These are phyloP conservation scores for Cucumis cinereus DNA, from an alignment of 306 rosid genomes.

Conservation along the genomic window DNA sequence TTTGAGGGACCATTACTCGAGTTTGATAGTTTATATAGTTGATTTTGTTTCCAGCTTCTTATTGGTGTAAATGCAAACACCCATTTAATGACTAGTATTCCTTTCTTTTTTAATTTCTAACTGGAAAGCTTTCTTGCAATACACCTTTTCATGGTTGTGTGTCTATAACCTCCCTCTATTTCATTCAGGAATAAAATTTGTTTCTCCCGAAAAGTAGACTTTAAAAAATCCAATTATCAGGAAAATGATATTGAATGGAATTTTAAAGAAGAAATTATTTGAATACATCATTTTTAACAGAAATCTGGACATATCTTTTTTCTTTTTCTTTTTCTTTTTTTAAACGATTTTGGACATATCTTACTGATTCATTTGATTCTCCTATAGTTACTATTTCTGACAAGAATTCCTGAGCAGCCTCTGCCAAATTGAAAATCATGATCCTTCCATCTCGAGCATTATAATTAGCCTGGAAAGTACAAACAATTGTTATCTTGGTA, in stretches of 20 bases:
- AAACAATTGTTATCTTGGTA: neutral
- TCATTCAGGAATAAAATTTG: no score
- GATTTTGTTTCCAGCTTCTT: no score
- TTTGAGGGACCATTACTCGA: no score
- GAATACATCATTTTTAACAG: slow-evolving; percentile 8
- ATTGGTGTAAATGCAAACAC: no score
- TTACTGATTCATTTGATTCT: slow-evolving; percentile 45
- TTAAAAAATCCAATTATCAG: neutral
- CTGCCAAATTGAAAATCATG: slow-evolving; percentile 87
- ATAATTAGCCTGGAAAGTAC: slow-evolving; percentile 49
- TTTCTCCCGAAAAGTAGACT: no score
- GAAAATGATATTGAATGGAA: neutral
- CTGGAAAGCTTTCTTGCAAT: no score
- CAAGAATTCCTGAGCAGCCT: slow-evolving; percentile 94
- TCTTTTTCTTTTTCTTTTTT: no score
- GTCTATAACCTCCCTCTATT: no score
- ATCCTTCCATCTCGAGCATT: slow-evolving; percentile 93
- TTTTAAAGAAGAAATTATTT: neutral
- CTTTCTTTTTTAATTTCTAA: no score
- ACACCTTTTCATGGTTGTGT: no score
- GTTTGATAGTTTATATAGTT: no score
- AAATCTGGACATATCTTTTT: slow-evolving; percentile 11
- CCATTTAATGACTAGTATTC: no score
- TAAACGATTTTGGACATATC: slow-evolving; percentile 1
- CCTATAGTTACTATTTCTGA: slow-evolving; percentile 62